A percentile compares a stretch with the other conserved stretches of the same genome.
These are phyloP conservation scores for Leccinellum rugosiceps DNA, from an alignment of 768 basidiomycete species.

Conservation along the genomic window DNA sequence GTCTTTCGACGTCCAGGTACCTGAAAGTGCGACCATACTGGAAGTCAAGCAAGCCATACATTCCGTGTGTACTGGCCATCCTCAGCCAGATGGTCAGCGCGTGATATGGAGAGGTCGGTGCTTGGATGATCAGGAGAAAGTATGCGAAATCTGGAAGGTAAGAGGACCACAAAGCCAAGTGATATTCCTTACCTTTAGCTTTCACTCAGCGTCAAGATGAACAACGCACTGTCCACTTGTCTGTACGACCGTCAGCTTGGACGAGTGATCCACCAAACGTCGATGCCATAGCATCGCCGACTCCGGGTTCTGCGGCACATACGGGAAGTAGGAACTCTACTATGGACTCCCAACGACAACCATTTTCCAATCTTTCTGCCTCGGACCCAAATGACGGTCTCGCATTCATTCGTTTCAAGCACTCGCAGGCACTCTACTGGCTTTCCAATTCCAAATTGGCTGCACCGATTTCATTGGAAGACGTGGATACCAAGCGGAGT, in stretches of 20 bases:
- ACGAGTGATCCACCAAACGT: slow-evolving; percentile 47
- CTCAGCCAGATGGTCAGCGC: slow-evolving; percentile 67
- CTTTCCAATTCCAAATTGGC: slow-evolving; percentile 22
- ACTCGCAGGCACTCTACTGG: slow-evolving; percentile 24
- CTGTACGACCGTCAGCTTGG: slow-evolving; percentile 82
- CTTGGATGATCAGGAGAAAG: slow-evolving; percentile 60
- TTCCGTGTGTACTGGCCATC: slow-evolving; percentile 57
- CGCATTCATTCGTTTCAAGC: slow-evolving; percentile 23
- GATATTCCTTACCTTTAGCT: slow-evolving; percentile 4
- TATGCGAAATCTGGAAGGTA: slow-evolving; percentile 71
- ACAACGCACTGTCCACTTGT: slow-evolving; percentile 64
- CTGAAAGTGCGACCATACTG: slow-evolving; percentile 46
- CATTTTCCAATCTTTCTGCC: neutral
- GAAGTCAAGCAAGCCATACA: slow-evolving; percentile 70
- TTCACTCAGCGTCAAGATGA: slow-evolving; percentile 49
- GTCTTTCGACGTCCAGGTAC: slow-evolving; percentile 58
- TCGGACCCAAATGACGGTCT: slow-evolving; percentile 4
- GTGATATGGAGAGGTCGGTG: slow-evolving; percentile 74
- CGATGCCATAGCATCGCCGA: slow-evolving; percentile 10
- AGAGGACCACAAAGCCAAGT: slow-evolving; percentile 10
- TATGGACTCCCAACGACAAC: neutral
- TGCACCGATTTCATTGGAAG: slow-evolving; percentile 10
- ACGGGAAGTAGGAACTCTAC: neutral
- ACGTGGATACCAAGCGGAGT: slow-evolving; percentile 13
- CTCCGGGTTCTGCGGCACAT: neutral